Conservation (phyloP, 176 grass and related monocot genomes). For the Aegilops tauschii region DNA sequence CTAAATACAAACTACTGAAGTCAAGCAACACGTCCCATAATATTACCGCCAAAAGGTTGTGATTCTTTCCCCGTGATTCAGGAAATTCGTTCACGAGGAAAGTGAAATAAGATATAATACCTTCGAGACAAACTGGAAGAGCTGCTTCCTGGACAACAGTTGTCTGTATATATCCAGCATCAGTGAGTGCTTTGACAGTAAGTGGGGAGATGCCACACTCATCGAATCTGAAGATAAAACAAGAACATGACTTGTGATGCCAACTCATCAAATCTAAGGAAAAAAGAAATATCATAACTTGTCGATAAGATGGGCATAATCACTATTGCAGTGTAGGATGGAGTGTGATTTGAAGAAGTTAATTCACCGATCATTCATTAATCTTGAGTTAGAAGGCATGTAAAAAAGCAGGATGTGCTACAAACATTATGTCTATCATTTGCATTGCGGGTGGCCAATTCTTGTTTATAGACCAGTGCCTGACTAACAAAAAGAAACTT, state of each 20-base stretch:
- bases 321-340: not conserved
- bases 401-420: not conserved
- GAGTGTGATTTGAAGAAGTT: not conserved
- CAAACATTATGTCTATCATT: not conserved
- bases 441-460: not conserved
- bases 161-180: slow-evolving; percentile 80
- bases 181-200: slow-evolving; percentile 75
- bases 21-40: not conserved
- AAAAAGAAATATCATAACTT: slow-evolving; percentile 3
- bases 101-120: slow-evolving; percentile 31
- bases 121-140: slow-evolving; percentile 82
- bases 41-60: not conserved
- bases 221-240: slow-evolving; percentile 37
- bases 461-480: not conserved
- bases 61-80: not conserved
- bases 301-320: not conserved
- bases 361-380: slow-evolving; percentile 9
- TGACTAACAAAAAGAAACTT: not conserved
- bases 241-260: slow-evolving; percentile 16
- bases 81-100: not conserved
- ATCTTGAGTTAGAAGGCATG: not conserved
- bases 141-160: slow-evolving; percentile 86
- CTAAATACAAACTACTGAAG: not conserved
- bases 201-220: slow-evolving; percentile 51
- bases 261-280: slow-evolving; percentile 27